Evolutionary conservation across 805 yeast genomes (phyloP).

Genomic region (Kluyveromyces aestuarii): DNA sequence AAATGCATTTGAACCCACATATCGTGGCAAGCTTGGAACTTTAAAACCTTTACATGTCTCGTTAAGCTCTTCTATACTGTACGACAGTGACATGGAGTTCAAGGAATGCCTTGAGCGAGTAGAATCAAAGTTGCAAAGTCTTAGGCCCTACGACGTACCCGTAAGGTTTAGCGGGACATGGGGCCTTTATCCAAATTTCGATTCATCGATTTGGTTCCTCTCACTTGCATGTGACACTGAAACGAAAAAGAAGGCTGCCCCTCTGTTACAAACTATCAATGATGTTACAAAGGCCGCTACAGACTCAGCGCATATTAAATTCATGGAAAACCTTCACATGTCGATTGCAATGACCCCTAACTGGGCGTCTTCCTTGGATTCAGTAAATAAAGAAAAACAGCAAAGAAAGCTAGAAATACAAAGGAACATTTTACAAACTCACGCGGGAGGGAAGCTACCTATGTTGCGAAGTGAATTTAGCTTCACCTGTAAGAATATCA

Average conservation of each 20-base stretch:
- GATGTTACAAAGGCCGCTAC: not conserved
- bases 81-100: constrained; percentile 4
- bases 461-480: not conserved
- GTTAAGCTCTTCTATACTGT: constrained; percentile 10
- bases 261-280: not conserved
- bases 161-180: not conserved
- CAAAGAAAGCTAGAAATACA: not conserved
- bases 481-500: not conserved
- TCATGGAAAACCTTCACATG: not conserved
- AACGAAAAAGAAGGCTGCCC: not conserved
- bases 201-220: not conserved
- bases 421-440: not conserved
- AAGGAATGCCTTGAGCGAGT: not conserved
- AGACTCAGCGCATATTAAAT: not conserved
- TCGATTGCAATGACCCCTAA: not conserved
- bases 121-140: not conserved
- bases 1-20: constrained; percentile 16
- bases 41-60: constrained; percentile 24
- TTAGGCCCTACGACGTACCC: not conserved
- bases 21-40: constrained; percentile 18
- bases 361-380: not conserved
- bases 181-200: not conserved
- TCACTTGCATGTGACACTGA: not conserved
- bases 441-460: not conserved
- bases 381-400: not conserved